phyloP scores from a whole-genome alignment of 495 filamentous ascomycete genomes.

The Stereocaulon alpinum region DNA sequence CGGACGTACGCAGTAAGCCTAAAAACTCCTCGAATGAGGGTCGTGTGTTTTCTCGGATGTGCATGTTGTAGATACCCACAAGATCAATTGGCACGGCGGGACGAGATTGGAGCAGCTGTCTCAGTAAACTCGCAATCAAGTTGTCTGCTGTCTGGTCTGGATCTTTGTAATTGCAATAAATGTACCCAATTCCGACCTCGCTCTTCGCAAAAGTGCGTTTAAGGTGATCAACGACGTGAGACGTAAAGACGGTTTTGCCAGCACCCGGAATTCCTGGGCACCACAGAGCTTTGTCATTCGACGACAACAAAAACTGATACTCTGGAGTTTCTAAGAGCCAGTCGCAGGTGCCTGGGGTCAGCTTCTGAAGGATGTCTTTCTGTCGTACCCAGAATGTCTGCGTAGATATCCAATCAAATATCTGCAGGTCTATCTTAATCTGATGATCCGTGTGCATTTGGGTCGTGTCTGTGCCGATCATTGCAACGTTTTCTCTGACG shows the following conservation, averaged over 20 bases:
- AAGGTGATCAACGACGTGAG: background rate
- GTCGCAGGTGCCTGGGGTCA: background rate
- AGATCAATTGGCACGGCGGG: background rate
- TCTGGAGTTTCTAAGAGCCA: background rate
- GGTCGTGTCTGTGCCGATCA: background rate
- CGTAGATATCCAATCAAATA: conserved; percentile 7
- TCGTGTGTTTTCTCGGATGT: background rate
- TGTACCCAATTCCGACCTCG: background rate
- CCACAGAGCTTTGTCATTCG: background rate
- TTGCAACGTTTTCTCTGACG: background rate
- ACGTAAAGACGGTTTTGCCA: background rate
- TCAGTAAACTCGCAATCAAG: background rate
- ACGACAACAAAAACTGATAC: background rate
- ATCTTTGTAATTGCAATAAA: conserved; percentile 2
- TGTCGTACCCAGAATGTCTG: conserved; percentile 1
- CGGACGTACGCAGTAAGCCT: background rate
- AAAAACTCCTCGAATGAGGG: background rate
- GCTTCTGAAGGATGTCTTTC: background rate
- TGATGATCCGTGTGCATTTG: background rate
- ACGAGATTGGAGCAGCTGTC: background rate
- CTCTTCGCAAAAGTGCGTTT: background rate
- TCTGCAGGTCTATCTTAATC: background rate
- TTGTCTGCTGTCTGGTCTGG: background rate
- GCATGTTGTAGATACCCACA: background rate
- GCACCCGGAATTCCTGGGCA: conserved; percentile 1